phyloP scores from a whole-genome alignment of 2,329 filamentous ascomycete species.

The Nemania diffusa region DNA sequence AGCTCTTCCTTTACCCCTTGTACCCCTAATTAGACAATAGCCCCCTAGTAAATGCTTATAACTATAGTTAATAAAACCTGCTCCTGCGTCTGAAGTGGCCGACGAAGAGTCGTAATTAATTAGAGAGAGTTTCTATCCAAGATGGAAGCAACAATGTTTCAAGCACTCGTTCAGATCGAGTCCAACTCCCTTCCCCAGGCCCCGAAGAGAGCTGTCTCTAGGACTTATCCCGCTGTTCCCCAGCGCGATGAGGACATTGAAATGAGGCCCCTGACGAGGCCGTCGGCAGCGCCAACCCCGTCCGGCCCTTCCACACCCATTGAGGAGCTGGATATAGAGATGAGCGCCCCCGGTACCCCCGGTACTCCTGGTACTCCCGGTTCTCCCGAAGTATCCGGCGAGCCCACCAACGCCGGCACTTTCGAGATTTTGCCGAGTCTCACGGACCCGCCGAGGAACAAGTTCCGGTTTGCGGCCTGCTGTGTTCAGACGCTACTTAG shows the following conservation, averaged over 20 bases:
- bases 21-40: conserved; percentile 12
- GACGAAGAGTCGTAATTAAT: conserved; percentile 1
- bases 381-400: conserved; percentile 14
- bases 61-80: conserved; percentile 23
- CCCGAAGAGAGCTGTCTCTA: conserved; percentile 51
- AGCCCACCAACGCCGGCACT: conserved; percentile 38
- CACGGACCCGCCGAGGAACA: conserved; percentile 73
- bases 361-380: conserved; percentile 10
- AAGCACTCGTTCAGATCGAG: conserved; percentile 45
- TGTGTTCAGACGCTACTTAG: conserved; percentile 75
- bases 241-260: conserved; percentile 45
- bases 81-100: not conserved
- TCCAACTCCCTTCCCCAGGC: conserved; percentile 48
- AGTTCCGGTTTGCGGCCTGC: conserved; percentile 71
- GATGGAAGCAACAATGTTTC: conserved; percentile 39
- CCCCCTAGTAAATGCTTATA: conserved; percentile 5
- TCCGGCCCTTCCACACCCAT: conserved; percentile 36
- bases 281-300: conserved; percentile 32
- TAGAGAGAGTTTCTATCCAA: not conserved
- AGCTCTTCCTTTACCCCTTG: not conserved
- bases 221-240: conserved; percentile 54
- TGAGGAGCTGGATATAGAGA: conserved; percentile 44
- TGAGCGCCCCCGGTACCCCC: conserved; percentile 35
- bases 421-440: conserved; percentile 52
- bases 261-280: conserved; percentile 29